phyloP scores from a whole-genome alignment of 2,329 filamentous ascomycete genomes.

The Aspergillus phoenicis region DNA sequence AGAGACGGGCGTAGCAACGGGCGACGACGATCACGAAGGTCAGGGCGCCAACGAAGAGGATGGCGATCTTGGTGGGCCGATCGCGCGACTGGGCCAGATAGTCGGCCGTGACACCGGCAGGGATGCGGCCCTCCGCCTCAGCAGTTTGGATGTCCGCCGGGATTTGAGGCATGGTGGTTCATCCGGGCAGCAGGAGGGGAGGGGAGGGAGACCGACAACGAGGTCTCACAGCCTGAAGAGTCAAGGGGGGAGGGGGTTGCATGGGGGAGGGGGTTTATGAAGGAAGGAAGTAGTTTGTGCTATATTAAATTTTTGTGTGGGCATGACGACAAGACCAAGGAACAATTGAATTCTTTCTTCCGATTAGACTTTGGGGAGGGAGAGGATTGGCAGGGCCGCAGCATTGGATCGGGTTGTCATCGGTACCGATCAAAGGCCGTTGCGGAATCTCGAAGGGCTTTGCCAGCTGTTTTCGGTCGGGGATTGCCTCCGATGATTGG shows the following conservation, averaged over 20 bases:
- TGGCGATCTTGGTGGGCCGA: conserved; percentile 30
- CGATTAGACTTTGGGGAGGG: background rate
- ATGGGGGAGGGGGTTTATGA: too few relatives aligned
- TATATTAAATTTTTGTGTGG: too few relatives aligned
- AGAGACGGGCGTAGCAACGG: conserved; percentile 50
- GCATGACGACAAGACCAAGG: too few relatives aligned
- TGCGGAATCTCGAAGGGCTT: background rate
- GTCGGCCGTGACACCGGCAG: conserved; percentile 26
- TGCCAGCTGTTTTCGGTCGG: too few relatives aligned
- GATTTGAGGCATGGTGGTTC: background rate
- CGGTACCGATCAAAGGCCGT: background rate
- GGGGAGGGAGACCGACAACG: too few relatives aligned
- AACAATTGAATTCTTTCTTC: too few relatives aligned
- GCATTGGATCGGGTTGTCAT: background rate
- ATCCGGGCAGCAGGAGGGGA: too few relatives aligned
- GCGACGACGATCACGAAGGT: conserved; percentile 40
- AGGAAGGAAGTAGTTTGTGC: too few relatives aligned
- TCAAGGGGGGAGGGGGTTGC: too few relatives aligned
- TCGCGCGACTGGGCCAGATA: conserved; percentile 34
- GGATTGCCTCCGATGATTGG: too few relatives aligned
- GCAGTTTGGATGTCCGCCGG: conserved; percentile 18
- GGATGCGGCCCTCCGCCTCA: conserved; percentile 31
- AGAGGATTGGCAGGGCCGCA: background rate
- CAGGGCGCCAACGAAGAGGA: conserved; percentile 33
- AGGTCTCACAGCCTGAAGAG: too few relatives aligned